phyloP scores from a whole-genome alignment of 1,284 basidiomycete genomes.

The Melanopsichium pennsylvanicum region DNA sequence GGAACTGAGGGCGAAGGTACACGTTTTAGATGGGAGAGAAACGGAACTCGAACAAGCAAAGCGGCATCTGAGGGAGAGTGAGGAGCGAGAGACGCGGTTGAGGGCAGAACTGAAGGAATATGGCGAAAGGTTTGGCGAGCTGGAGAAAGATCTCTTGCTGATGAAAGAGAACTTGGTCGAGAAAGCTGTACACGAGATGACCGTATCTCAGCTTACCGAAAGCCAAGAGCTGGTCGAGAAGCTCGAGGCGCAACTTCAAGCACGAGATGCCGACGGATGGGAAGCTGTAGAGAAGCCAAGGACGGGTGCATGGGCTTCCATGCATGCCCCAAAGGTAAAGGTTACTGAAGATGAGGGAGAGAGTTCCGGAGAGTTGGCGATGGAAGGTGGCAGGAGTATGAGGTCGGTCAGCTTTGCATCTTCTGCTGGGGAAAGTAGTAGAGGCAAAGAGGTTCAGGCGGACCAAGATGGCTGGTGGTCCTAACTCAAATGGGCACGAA shows the following conservation, averaged over 20 bases:
- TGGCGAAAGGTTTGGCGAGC: slow-evolving; percentile 38
- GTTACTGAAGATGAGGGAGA: background rate
- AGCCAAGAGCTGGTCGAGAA: slow-evolving; percentile 33
- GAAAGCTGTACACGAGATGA: slow-evolving; percentile 14
- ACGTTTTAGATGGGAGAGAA: background rate
- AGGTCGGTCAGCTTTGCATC: slow-evolving; percentile 23
- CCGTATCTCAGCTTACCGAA: slow-evolving; percentile 18
- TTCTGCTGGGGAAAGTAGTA: slow-evolving; percentile 1
- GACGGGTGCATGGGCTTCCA: slow-evolving; percentile 32
- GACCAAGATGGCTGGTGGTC: slow-evolving; percentile 50
- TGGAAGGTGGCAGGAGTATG: background rate
- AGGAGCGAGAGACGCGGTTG: slow-evolving; percentile 24
- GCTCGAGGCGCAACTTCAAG: slow-evolving; percentile 21
- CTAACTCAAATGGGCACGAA: too few species aligned
- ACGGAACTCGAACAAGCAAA: background rate
- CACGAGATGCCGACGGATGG: slow-evolving; percentile 11
- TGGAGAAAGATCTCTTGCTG: slow-evolving; percentile 45
- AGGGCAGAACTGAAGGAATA: slow-evolving; percentile 25
- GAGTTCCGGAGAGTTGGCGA: background rate
- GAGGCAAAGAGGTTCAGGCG: slow-evolving; percentile 27
- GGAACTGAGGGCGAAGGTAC: slow-evolving; percentile 11
- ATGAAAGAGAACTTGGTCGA: slow-evolving; percentile 51
- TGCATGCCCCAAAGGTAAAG: slow-evolving; percentile 24
- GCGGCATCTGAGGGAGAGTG: slow-evolving; percentile 17
- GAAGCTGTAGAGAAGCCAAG: slow-evolving; percentile 9